These are phyloP conservation scores for Akanthomyces uredinophilus DNA, from an alignment of 2,329 filamentous ascomycete species.

Conservation along the genomic window DNA sequence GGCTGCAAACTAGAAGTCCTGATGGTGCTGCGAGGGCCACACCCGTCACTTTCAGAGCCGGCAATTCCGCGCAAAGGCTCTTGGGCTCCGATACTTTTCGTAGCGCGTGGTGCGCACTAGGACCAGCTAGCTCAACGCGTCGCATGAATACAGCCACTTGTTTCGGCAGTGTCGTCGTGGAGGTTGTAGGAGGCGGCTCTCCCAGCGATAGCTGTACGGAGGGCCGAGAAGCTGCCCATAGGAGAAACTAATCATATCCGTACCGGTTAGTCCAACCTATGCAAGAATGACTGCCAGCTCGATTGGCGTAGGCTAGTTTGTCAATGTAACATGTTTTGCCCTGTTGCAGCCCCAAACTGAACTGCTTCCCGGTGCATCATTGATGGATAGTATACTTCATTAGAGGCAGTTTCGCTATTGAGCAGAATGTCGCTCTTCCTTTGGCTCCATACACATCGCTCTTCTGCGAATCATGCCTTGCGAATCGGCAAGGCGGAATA, in stretches of 20 bases:
- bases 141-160: neutral
- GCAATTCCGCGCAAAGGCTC: neutral
- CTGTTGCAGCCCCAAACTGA: too few species aligned
- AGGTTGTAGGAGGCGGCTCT: neutral
- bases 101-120: neutral
- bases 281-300: neutral
- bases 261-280: neutral
- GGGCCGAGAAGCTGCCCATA: neutral
- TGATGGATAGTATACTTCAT: too few species aligned
- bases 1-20: too few species aligned
- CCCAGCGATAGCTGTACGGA: neutral
- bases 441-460: neutral
- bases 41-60: too few species aligned
- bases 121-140: neutral
- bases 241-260: neutral
- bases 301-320: neutral
- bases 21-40: too few species aligned
- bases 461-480: constrained; percentile 9
- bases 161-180: neutral
- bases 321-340: neutral
- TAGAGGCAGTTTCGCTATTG: too few species aligned
- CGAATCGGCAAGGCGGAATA: constrained; percentile 30
- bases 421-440: neutral
- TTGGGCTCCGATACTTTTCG: neutral
- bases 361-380: too few species aligned